Evolutionary conservation across 2,329 filamentous ascomycete species (phyloP), one percentile per base, ranked within the genome.

Genomic region (Penicillium digitatum): DNA sequence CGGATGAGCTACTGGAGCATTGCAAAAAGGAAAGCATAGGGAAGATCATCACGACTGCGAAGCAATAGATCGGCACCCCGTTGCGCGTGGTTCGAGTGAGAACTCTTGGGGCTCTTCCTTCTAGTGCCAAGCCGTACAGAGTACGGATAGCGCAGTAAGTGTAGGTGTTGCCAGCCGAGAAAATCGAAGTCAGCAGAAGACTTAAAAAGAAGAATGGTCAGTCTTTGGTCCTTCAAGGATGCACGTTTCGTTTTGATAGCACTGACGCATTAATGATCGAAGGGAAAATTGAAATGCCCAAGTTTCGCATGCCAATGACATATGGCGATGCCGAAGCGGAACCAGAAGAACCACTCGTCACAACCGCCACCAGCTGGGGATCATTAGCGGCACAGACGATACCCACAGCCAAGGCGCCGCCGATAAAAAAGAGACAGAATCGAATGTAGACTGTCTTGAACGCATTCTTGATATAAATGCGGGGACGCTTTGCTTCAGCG

Each of bases 371-470:
- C 29, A 65, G 49, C 3, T 48, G 26, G 0, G 57, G 66, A 62
- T 90, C 82, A 52, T 87, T 79, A 66, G 86, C 87, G 3, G 89
- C 79, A 43, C 90, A 81, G 26, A 89, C 70, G 49, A 90, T 85
- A 6, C 87, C 87, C 3, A 89, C 84, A 16, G 81, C 82, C 5
- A 93, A 78, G 0, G 87, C 84, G 1, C 87, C 87, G 2, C 88
- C 80, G 35, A 89, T 81, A 72, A 90, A 91, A 72, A 92, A 92
- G 14, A 83, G 74, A 0, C 86, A 84, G 40, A 93, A 78, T n/a
- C 89, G 86, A 70, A 87, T 88, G 69, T 90, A 90, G 1, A 90
- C 86, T 48, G 86, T 84, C 56, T 89, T 89, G 71, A 86, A 90
- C 1, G 88, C 89, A 22, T 81, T 82, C 1, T 88, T 88, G 73